Evolutionary conservation across 2,329 filamentous ascomycete genomes (phyloP).

Genomic region (Lasiodiplodia sp.): DNA sequence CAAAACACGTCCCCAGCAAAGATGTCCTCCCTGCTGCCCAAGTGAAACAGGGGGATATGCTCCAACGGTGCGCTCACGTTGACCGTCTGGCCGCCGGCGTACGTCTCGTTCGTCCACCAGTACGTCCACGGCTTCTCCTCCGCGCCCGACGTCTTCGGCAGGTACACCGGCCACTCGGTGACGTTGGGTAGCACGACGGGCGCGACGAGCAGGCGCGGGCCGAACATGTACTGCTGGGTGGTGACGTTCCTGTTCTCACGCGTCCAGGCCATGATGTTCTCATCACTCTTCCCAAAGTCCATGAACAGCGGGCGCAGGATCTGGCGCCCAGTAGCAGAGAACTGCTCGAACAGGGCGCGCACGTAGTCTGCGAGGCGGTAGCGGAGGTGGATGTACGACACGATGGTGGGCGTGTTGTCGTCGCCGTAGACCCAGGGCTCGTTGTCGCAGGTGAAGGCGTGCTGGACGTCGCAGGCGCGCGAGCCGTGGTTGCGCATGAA

Average conservation of each 20-base stretch:
- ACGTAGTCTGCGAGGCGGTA: slow-evolving; percentile 41
- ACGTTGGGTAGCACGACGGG: slow-evolving; percentile 47
- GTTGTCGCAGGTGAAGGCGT: slow-evolving; percentile 48
- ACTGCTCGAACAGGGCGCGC: slow-evolving; percentile 43
- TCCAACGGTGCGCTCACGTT: slow-evolving; percentile 39
- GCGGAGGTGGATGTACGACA: slow-evolving; percentile 40
- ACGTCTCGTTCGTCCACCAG: slow-evolving; percentile 51
- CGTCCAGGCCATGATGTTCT: slow-evolving; percentile 36
- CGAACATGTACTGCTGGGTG: slow-evolving; percentile 52
- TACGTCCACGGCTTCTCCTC: slow-evolving; percentile 47
- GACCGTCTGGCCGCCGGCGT: slow-evolving; percentile 46
- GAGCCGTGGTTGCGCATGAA: slow-evolving; percentile 44
- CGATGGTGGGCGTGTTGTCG: slow-evolving; percentile 39
- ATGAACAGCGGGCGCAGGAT: slow-evolving; percentile 51
- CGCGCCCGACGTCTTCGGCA: slow-evolving; percentile 38
- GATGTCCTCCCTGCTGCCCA: slow-evolving; percentile 37
- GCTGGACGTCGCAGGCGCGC: slow-evolving; percentile 38
- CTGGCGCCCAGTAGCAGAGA: slow-evolving; percentile 43
- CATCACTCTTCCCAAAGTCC: slow-evolving; percentile 46
- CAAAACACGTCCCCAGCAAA: slow-evolving; percentile 38
- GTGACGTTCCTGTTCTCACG: slow-evolving; percentile 43
- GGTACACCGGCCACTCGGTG: slow-evolving; percentile 48
- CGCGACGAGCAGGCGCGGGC: slow-evolving; percentile 45
- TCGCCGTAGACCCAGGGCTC: slow-evolving; percentile 43
- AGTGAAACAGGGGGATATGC: slow-evolving; percentile 41